Evolutionary conservation across 768 basidiomycete species (phyloP).

Genomic region (Phaeotremella skinneri): DNA sequence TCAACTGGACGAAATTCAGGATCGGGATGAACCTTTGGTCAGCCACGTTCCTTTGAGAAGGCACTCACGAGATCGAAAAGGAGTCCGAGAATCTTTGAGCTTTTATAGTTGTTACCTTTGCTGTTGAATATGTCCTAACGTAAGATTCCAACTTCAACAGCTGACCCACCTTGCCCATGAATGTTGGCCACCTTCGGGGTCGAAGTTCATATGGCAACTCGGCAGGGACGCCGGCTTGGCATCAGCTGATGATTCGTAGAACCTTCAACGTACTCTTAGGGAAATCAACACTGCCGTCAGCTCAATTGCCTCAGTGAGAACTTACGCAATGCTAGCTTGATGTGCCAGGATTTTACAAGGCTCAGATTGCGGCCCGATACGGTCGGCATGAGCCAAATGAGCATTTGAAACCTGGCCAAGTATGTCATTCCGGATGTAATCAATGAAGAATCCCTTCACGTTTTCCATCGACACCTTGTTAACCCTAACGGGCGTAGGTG

Average conservation of each 20-base stretch:
- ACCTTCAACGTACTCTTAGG: conserved; percentile 20
- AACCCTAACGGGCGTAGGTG: conserved; percentile 17
- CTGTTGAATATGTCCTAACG: neutral
- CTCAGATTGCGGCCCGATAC: conserved; percentile 17
- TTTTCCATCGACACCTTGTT: conserved; percentile 16
- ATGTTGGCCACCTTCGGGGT: conserved; percentile 23
- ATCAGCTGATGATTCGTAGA: neutral
- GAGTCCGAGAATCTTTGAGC: neutral
- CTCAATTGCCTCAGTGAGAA: conserved; percentile 4
- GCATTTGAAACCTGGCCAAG: conserved; percentile 25
- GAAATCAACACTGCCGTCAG: conserved; percentile 23
- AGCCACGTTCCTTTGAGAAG: neutral
- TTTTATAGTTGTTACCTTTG: neutral
- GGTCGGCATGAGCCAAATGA: conserved; percentile 23
- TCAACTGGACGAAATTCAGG: conserved; percentile 4
- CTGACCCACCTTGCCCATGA: conserved; percentile 24
- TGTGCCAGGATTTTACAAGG: conserved; percentile 11
- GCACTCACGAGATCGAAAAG: conserved; percentile 7
- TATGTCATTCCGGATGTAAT: conserved; percentile 20
- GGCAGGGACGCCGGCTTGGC: conserved; percentile 23
- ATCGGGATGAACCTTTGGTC: conserved; percentile 8
- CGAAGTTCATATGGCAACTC: conserved; percentile 17
- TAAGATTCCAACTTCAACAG: neutral
- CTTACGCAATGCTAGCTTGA: conserved; percentile 16
- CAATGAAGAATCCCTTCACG: conserved; percentile 25